These are phyloP conservation scores for Calocybe indica DNA, from an alignment of 768 basidiomycete species.

Conservation along the genomic window DNA sequence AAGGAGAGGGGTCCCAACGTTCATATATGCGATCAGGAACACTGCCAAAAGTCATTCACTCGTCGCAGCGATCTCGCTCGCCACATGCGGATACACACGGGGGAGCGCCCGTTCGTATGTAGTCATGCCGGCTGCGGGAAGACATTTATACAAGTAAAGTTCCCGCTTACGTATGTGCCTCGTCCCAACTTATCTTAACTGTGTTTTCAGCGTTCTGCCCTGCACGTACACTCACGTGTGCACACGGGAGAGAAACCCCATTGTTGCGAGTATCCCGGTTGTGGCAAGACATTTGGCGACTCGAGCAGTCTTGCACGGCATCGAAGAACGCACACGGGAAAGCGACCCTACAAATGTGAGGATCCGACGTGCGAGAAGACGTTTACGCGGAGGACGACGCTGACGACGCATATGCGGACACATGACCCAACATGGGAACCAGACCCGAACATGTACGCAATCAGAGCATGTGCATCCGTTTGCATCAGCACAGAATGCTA, in stretches of 20 bases:
- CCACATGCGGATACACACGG: constrained; percentile 88
- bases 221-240: constrained; percentile 83
- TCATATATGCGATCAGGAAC: constrained; percentile 65
- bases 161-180: background rate
- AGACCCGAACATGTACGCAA: constrained; percentile 71
- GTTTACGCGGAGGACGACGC: constrained; percentile 79
- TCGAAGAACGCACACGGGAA: constrained; percentile 83
- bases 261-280: constrained; percentile 83
- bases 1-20: constrained; percentile 41
- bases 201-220: constrained; percentile 66
- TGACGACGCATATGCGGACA: constrained; percentile 83
- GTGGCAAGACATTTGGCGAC: constrained; percentile 84
- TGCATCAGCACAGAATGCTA: constrained; percentile 9
- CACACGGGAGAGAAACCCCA: constrained; percentile 95
- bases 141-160: constrained; percentile 82
- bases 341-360: constrained; percentile 83
- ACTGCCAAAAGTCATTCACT: constrained; percentile 78
- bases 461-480: constrained; percentile 2
- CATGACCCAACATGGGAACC: constrained; percentile 85
- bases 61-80: constrained; percentile 79
- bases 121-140: constrained; percentile 72
- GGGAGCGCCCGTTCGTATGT: constrained; percentile 82
- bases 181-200: constrained; percentile 7
- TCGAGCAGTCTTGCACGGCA: constrained; percentile 90
- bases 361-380: constrained; percentile 81